These are phyloP conservation scores for Populus simonii DNA, from an alignment of 345 rosid genomes.

Conservation along the genomic window DNA sequence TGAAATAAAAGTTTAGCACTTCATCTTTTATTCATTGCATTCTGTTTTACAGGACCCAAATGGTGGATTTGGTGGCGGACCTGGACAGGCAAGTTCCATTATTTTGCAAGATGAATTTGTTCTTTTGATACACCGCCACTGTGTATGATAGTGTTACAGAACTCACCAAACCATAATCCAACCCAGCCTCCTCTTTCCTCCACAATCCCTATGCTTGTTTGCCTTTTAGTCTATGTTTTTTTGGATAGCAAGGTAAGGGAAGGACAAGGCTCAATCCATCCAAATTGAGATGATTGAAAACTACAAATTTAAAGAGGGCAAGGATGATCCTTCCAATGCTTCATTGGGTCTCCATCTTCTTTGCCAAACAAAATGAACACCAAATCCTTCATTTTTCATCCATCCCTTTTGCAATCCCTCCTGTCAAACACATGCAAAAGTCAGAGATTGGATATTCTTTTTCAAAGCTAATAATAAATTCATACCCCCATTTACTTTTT, in stretches of 20 bases:
- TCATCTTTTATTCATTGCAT: not conserved
- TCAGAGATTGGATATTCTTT: not conserved
- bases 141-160: not conserved
- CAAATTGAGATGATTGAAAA: not conserved
- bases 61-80: slow-evolving; percentile 98
- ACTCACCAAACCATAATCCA: not conserved
- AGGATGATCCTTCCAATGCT: not conserved
- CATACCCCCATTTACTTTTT: not conserved
- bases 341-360: not conserved
- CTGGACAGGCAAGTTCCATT: slow-evolving; percentile 78
- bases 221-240: not conserved
- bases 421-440: not conserved
- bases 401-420: not conserved
- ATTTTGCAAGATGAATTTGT: not conserved
- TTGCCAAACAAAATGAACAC: not conserved
- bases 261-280: not conserved
- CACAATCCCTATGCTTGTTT: not conserved
- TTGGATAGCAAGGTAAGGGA: not conserved
- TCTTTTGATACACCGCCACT: not conserved
- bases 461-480: not conserved
- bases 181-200: not conserved
- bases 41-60: slow-evolving; percentile 54
- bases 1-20: not conserved
- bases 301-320: not conserved
- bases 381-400: not conserved